These are phyloP conservation scores for Apiospora phragmitis DNA, from an alignment of 2,329 filamentous ascomycete genomes.

Conservation along the genomic window DNA sequence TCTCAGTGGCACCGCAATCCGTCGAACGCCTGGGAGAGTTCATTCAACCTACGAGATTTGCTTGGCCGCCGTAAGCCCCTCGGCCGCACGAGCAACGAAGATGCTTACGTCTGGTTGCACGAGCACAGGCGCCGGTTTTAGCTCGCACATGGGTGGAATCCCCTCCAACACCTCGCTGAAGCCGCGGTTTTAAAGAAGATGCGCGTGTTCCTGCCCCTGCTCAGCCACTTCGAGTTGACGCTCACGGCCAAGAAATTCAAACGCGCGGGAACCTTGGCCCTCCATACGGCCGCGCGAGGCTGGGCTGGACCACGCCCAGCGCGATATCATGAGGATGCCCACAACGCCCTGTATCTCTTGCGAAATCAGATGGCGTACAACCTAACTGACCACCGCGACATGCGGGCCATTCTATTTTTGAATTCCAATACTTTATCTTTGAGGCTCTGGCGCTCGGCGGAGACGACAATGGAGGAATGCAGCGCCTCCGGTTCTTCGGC, in stretches of 20 bases:
- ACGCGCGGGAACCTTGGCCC: neutral
- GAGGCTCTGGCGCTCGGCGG: neutral
- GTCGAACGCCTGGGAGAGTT: neutral
- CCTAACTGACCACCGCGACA: neutral
- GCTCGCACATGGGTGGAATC: neutral
- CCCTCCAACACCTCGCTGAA: neutral
- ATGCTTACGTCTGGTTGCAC: neutral
- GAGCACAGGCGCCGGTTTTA: neutral
- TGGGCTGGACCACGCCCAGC: neutral
- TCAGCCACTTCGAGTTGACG: neutral
- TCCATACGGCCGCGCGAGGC: neutral
- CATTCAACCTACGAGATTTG: neutral
- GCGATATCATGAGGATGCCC: neutral
- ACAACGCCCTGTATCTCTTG: neutral
- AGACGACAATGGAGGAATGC: neutral
- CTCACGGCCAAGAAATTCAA: neutral
- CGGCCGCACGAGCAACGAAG: neutral
- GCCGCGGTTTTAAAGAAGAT: neutral
- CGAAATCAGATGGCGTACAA: neutral
- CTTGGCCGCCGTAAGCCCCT: neutral
- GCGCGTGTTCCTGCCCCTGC: neutral
- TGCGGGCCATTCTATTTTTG: neutral
- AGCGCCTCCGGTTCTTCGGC: neutral
- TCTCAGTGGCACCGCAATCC: neutral
- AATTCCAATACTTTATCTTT: too few relatives aligned